Conservation (phyloP, 2,329 filamentous ascomycete genomes). For the Ceratocystis albifundus region DNA sequence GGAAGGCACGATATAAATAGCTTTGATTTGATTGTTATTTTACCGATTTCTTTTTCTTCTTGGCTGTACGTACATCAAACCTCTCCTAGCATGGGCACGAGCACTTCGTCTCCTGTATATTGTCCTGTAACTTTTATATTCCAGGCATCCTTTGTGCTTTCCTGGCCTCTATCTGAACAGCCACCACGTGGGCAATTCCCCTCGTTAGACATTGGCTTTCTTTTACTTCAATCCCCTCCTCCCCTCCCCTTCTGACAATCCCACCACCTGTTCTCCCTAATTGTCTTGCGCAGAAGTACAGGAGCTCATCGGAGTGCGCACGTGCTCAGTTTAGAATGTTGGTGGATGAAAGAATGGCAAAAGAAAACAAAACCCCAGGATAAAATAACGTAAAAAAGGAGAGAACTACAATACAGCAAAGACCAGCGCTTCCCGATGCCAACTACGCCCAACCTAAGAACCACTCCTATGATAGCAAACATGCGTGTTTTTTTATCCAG, state of each 20-base stretch:
- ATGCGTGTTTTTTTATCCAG: too few species aligned
- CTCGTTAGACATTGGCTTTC: background rate
- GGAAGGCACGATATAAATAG: background rate
- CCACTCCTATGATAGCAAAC: too few species aligned
- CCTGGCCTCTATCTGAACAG: background rate
- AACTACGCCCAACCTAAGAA: conserved; percentile 1
- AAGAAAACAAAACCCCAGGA: background rate
- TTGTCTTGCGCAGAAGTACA: background rate
- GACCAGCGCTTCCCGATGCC: conserved; percentile 9
- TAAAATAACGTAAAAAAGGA: conserved; percentile 10
- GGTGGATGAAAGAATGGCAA: background rate
- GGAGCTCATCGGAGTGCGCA: background rate
- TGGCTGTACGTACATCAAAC: too few species aligned
- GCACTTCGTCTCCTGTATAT: too few species aligned
- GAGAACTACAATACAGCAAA: conserved; percentile 5
- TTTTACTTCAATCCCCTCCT: background rate
- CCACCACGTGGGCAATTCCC: background rate
- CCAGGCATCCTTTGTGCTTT: too few species aligned
- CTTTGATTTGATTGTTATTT: background rate
- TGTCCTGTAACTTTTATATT: too few species aligned
- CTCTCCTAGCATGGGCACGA: too few species aligned
- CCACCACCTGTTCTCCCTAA: background rate
- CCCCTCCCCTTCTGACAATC: background rate
- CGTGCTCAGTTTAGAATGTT: background rate
- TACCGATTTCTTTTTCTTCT: background rate